Base-by-base conservation (phyloP, 768 basidiomycete genomes). In the Rhizopogon rudus region DNA sequence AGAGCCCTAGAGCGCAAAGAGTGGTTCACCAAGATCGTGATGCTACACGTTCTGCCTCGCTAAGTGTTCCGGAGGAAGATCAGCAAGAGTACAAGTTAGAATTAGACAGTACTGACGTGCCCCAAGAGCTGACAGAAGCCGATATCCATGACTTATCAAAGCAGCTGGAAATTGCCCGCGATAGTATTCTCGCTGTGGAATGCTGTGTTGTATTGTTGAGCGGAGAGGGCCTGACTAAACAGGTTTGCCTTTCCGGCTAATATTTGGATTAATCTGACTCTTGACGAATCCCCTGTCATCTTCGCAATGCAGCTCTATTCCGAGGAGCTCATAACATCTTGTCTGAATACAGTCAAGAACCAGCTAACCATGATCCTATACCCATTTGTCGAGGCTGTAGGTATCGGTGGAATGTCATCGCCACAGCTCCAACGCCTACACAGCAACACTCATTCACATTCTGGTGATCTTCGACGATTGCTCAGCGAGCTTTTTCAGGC, bases 291-390 rank as follows among this genome's bases (percentile, higher is more conserved):
- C 13, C 16, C 35, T 37, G 20, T 37, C 35, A 49, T 22, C 13
- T 25, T 37, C 35, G 14, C 20, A 16, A 37, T 35, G 6, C 63
- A 95, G 89, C 74, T 98, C 8, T 96, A 96, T 68, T 97, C 96
- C 0, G 93, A 98, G 67, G 97, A 99, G 66, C 77, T 94, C 10
- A 91, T 99, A 58, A 85, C 85, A 0, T 75, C 81, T 0, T 92
- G 93, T 71, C 75, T 98, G 16, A 75, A 72, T 42, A 76, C 86
- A 0, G 78, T 93, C 58, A 94, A 95, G 67, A 88, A 87, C 58
- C 86, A 87, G 55, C 81, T 97, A 31, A 82, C 82, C 1, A 82
- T 83, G 64, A 77, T 91, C 44, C 76, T 98, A 12, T 95, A 91
- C 64, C 93, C 91, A 0, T 91, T 94, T 59, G 82, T 95, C 5